phyloP scores from a whole-genome alignment of 257 asterid genomes.

The Apocynum venetum region DNA sequence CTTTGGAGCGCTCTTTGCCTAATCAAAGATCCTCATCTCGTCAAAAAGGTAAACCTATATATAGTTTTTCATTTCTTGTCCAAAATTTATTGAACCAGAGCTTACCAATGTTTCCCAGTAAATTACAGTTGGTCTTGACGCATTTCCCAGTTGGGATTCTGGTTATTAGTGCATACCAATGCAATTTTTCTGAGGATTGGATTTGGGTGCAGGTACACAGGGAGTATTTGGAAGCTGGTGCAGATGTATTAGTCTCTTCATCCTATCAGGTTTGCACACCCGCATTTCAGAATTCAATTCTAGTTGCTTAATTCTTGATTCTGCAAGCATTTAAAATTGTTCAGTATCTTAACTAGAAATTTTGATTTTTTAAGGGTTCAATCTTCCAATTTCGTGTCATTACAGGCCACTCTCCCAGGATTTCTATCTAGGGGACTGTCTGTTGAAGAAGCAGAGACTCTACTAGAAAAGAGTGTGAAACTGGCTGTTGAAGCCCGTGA shows the following conservation, averaged over 20 bases:
- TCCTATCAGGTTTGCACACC: constrained; percentile 60
- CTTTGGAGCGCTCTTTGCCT: constrained; percentile 85
- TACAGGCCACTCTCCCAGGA: constrained; percentile 76
- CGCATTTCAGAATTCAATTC: not conserved
- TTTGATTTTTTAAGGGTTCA: not conserved
- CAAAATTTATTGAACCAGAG: too few species aligned
- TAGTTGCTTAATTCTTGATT: not conserved
- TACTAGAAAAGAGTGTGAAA: constrained; percentile 51
- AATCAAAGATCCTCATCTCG: constrained; percentile 56
- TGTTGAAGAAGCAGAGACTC: constrained; percentile 58
- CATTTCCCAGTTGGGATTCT: not conserved
- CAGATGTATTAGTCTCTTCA: constrained; percentile 61
- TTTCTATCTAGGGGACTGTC: constrained; percentile 64
- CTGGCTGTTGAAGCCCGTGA: constrained; percentile 74
- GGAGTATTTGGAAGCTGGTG: constrained; percentile 83
- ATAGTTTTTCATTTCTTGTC: not conserved
- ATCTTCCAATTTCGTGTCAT: not conserved
- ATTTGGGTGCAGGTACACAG: constrained; percentile 53
- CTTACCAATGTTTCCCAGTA: too few species aligned
- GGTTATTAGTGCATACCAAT: not conserved
- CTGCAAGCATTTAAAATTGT: not conserved
- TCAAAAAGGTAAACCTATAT: constrained; percentile 38
- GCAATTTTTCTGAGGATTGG: not conserved
- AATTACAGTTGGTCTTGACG: too few species aligned
- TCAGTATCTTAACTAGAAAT: not conserved